A percentile compares a stretch with the other conserved stretches of the same genome.
Evolutionary conservation across 768 basidiomycete genomes (phyloP).

Genomic region (Kwoniella heveanensis): DNA sequence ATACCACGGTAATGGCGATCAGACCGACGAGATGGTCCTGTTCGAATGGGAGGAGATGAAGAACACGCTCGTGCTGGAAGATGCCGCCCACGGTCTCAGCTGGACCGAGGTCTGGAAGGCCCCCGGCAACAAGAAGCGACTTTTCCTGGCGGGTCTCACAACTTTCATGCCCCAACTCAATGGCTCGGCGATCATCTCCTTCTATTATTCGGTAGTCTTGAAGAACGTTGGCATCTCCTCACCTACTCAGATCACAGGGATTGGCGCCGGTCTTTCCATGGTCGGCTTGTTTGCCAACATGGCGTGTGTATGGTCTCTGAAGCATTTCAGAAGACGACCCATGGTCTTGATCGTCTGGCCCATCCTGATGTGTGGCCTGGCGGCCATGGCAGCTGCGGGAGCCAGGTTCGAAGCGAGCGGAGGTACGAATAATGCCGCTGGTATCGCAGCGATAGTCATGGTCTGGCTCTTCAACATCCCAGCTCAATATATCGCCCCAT

Average conservation of each 20-base stretch:
- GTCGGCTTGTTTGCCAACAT: slow-evolving; percentile 6
- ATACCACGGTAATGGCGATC: slow-evolving; percentile 78
- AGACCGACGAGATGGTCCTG: slow-evolving; percentile 58
- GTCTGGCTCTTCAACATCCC: slow-evolving; percentile 11
- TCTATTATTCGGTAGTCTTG: slow-evolving; percentile 13
- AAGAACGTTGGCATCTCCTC: slow-evolving; percentile 2
- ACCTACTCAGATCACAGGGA: slow-evolving; percentile 3
- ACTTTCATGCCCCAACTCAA: slow-evolving; percentile 13
- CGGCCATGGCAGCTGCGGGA: slow-evolving; percentile 8
- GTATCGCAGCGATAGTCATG: slow-evolving; percentile 30
- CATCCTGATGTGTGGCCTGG: slow-evolving; percentile 8
- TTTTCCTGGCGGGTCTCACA: slow-evolving; percentile 56
- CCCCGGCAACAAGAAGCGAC: slow-evolving; percentile 69
- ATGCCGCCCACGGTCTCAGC: slow-evolving; percentile 61
- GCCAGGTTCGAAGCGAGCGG: slow-evolving; percentile 2
- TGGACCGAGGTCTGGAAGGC: slow-evolving; percentile 65
- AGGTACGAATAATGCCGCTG: slow-evolving; percentile 49
- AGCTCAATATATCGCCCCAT: background rate
- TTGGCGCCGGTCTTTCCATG: slow-evolving; percentile 8
- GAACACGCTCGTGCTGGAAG: slow-evolving; percentile 67
- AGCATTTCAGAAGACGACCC: slow-evolving; percentile 14
- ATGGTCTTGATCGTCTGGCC: slow-evolving; percentile 21
- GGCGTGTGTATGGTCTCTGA: slow-evolving; percentile 9
- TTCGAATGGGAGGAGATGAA: slow-evolving; percentile 62
- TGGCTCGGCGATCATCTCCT: slow-evolving; percentile 9